phyloP scores from a whole-genome alignment of 1,284 basidiomycete species.

The Irpex sp. region DNA sequence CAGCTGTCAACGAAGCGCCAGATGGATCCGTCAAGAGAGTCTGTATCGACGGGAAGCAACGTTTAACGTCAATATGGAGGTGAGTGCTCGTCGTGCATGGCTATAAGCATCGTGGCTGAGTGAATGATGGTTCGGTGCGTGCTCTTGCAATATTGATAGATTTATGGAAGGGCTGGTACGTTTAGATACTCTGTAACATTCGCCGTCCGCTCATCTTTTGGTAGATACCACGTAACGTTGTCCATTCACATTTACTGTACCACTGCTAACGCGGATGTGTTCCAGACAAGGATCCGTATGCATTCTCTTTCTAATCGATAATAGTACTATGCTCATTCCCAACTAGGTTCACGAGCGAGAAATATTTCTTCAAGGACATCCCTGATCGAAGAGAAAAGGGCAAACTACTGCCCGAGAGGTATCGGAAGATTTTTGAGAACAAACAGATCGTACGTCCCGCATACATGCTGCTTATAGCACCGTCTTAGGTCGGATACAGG shows the following conservation, averaged over 20 bases:
- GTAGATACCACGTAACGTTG: slow-evolving; percentile 2
- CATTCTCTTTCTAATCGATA: slow-evolving; percentile 10
- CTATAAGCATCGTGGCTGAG: no score
- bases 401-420: slow-evolving; percentile 45
- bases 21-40: slow-evolving; percentile 63
- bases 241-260: background rate
- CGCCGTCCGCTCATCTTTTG: no score
- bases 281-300: slow-evolving; percentile 54
- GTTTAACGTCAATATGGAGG: slow-evolving; percentile 64
- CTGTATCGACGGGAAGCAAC: slow-evolving; percentile 80
- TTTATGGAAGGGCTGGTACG: no score
- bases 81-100: slow-evolving; percentile 29
- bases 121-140: no score
- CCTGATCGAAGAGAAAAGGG: slow-evolving; percentile 21
- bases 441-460: slow-evolving; percentile 69
- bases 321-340: background rate
- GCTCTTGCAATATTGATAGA: no score
- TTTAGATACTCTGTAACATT: no score
- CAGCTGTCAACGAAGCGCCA: slow-evolving; percentile 35
- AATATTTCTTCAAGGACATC: slow-evolving; percentile 51
- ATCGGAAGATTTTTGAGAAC: slow-evolving; percentile 51
- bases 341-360: slow-evolving; percentile 36
- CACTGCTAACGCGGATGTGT: slow-evolving; percentile 4
- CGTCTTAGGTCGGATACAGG: no score
- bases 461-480: no score